Conservation (phyloP, 1,284 basidiomycete species). For the Ustilago xerochloae region DNA sequence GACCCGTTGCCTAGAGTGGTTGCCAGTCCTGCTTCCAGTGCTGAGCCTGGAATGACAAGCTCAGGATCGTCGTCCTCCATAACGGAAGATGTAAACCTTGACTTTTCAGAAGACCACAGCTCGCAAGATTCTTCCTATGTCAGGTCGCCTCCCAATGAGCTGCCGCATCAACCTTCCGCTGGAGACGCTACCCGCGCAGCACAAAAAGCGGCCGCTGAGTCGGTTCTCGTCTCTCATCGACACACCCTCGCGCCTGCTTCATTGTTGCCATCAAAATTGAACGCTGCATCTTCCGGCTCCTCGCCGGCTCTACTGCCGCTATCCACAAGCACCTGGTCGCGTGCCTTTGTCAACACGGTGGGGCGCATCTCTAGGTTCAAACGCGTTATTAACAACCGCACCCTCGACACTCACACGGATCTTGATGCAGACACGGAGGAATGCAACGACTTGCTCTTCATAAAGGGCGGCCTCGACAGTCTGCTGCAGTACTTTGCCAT, state of each 20-base stretch:
- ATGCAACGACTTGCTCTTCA: constrained; percentile 67
- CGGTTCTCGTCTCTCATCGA: constrained; percentile 37
- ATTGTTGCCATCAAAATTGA: not conserved
- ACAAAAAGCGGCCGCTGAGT: constrained; percentile 41
- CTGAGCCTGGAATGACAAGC: constrained; percentile 8
- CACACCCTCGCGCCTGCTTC: constrained; percentile 23
- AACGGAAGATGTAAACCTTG: constrained; percentile 37
- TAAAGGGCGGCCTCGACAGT: constrained; percentile 55
- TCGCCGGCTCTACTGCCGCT: constrained; percentile 48
- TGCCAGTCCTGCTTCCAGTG: constrained; percentile 6
- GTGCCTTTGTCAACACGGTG: constrained; percentile 82
- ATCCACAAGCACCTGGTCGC: constrained; percentile 74
- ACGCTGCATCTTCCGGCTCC: not conserved
- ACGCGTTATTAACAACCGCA: constrained; percentile 72
- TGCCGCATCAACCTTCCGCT: constrained; percentile 4
- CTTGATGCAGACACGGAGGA: constrained; percentile 65
- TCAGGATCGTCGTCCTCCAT: constrained; percentile 16
- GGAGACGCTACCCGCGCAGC: constrained; percentile 24
- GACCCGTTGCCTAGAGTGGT: constrained; percentile 5
- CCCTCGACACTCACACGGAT: constrained; percentile 28
- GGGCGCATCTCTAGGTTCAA: constrained; percentile 83
- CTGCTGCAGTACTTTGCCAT: constrained; percentile 51
- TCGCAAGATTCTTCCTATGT: constrained; percentile 17
- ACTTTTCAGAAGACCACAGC: constrained; percentile 33
- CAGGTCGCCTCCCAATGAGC: constrained; percentile 8